Conservation (phyloP, 345 rosid species). For the Turritis glabra region DNA sequence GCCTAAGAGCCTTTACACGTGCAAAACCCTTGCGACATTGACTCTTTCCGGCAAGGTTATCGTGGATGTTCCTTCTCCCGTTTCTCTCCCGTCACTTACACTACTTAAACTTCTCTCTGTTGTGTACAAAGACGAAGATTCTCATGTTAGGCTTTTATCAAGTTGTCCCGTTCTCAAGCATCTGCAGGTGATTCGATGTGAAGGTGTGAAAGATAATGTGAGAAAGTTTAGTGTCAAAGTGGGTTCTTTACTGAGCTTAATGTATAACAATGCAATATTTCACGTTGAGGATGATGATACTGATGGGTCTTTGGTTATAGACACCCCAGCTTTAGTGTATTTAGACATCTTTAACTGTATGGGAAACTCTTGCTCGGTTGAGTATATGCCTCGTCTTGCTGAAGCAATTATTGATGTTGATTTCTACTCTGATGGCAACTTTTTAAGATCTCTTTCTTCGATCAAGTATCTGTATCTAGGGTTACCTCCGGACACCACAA, state of each 20-base stretch:
- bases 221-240: background rate
- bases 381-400: background rate
- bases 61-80: background rate
- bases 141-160: conserved; percentile 7
- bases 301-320: background rate
- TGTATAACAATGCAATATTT: background rate
- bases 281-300: background rate
- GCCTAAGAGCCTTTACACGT: background rate
- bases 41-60: background rate
- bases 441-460: background rate
- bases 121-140: conserved; percentile 10
- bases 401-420: background rate
- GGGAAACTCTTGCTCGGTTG: background rate
- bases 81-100: background rate
- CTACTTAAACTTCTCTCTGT: background rate
- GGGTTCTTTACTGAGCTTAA: background rate
- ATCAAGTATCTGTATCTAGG: background rate
- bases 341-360: background rate
- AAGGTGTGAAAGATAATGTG: background rate
- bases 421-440: background rate
- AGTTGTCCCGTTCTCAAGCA: background rate
- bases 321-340: background rate
- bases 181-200: background rate
- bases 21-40: background rate
- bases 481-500: background rate